Base-by-base conservation (phyloP, 148 eudicot species). In the Suaeda aralocaspica region DNA sequence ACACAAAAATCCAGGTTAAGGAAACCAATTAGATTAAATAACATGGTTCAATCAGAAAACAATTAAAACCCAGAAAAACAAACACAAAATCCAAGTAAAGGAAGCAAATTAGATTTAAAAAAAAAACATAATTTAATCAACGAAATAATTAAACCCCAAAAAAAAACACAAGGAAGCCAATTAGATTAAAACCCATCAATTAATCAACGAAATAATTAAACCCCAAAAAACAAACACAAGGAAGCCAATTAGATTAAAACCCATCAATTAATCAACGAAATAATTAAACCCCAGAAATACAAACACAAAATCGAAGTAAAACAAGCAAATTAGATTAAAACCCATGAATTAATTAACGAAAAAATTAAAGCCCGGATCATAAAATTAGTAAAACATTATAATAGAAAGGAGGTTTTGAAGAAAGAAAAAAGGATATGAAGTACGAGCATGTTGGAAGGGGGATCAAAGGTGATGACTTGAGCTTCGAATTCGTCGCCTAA, bases 401-500 rank as follows among this genome's bases (percentile, higher is more conserved):
- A 31, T n/a, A n/a, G n/a, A n/a, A n/a, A n/a, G n/a, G n/a, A n/a
- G n/a, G 22, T 58, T 58, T 9, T 16, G 7, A 21, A 48, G 14
- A 28, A 25, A 4, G 0, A 9, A 5, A 34, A 11, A 86, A 91
- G 94, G 95, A 91, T 91, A 91, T 94, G 97, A 85, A 94, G 91
- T 15, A 89, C 84, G 69, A 91, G 91, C 69, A 94, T 82, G 81
- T 89, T 91, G 79, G 90, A 91, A 30, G 77, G 84, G 13, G 74
- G 84, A 66, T 91, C 97, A 61, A 82, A 94, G 57, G 97, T 76
- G 79, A 94, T 82, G 59, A 94, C 84, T 83, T 85, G 95, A 49
- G 83, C 92, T 66, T 94, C 92, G 33, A 94, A 89, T 74, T 89
- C 92, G n/a, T 94, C 97, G 1, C 97, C 97, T 1, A 94, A 69